Percentiles rank a stretch among this genome's conserved stretches.
Evolutionary conservation across 768 basidiomycete species (phyloP).

Genomic region (Boletus barrowsii): DNA sequence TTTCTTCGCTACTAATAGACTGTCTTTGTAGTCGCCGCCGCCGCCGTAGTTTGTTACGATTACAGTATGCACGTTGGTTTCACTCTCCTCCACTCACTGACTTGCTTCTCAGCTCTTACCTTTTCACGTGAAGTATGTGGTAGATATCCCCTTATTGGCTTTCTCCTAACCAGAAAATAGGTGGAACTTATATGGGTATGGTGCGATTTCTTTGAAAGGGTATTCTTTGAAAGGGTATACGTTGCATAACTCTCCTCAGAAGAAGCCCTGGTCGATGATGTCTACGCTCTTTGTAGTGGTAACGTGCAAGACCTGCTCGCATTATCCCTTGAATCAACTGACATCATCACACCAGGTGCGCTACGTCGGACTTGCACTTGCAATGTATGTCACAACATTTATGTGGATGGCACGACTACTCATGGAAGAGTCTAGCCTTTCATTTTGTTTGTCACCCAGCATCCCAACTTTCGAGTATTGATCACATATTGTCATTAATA

Average conservation of each 20-base stretch:
- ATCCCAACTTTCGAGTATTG: not conserved
- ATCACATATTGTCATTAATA: not conserved
- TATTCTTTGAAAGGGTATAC: not conserved
- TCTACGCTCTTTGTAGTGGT: slow-evolving; percentile 14
- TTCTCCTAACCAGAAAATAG: not conserved
- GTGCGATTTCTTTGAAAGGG: not conserved
- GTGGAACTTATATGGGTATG: slow-evolving; percentile 15
- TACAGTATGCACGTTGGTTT: not conserved
- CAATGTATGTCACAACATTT: slow-evolving; percentile 2
- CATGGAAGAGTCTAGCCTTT: not conserved
- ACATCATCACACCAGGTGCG: not conserved
- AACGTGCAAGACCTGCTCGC: not conserved
- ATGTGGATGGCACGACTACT: not conserved
- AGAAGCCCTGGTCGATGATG: slow-evolving; percentile 9
- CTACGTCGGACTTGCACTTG: slow-evolving; percentile 7
- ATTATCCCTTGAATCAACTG: not conserved
- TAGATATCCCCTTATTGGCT: no score
- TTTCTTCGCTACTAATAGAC: not conserved
- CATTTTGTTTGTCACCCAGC: not conserved
- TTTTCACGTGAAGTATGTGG: slow-evolving; percentile 6
- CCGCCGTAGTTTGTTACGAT: slow-evolving; percentile 6
- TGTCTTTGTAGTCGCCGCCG: not conserved
- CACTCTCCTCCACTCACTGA: not conserved
- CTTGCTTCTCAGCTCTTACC: slow-evolving; percentile 3
- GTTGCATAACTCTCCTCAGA: not conserved